Evolutionary conservation across 495 filamentous ascomycete genomes (phyloP), one percentile per base, ranked within the genome.

Genomic region (Lentithecium fluviatile): DNA sequence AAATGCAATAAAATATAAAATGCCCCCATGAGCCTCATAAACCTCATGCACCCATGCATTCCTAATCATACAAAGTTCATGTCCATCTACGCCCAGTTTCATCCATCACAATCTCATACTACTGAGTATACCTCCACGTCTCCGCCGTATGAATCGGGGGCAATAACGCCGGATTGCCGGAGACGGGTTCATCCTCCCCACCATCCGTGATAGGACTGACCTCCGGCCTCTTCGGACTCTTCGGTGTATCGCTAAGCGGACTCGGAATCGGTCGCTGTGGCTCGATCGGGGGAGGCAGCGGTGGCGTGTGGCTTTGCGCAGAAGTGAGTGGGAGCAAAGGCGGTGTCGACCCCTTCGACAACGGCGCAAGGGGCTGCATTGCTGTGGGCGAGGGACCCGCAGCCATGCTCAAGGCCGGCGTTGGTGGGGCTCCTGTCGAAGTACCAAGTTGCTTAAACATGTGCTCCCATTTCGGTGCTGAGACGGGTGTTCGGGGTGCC

Each of bases 161-260:
- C 37, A 56, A 43, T 0, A 46, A 45, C 11, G 57, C 45, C 42
- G 32, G 46, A 19, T 19, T 12, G 20, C 2, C 29, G 4, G 29
- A 32, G 3, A 10, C 26, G 20, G 19, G 48, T 20, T 37, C 50
- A 13, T 29, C 53, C 13, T 56, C 55, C 19, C 51, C 59, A 50
- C 58, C 40, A 37, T 64, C 61, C 19, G 56, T 64, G 19, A 64
- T 55, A 4, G 65, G 65, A 26, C 51, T 64, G 40, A 64, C 64
- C 37, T 64, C 60, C 5, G 65, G 65, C 24, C 61, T 19, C 46
- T 64, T 65, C 2, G 65, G 65, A 23, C 60, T 68, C 37, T 55
- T 60, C 15, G 34, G n/a, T 11, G 50, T 55, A 42, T 67, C 64
- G 36, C 64, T 63, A 1, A 67, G 36, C 5, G 59, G 59, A 34